phyloP scores from a whole-genome alignment of 148 eudicot genomes.

The Rhododendron molle region DNA sequence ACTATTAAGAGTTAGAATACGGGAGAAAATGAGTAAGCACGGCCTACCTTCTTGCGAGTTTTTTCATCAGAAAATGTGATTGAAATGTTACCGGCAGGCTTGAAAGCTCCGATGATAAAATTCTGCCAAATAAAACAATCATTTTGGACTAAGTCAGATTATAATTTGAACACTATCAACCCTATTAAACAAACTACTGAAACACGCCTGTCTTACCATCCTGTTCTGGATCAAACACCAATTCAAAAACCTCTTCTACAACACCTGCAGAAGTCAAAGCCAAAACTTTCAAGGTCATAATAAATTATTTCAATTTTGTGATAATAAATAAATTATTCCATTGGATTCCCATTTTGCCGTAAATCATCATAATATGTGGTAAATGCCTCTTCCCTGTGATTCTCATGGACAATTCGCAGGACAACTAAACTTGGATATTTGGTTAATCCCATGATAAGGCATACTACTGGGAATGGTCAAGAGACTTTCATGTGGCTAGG shows the following conservation, averaged over 20 bases:
- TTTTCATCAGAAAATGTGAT: slow-evolving; percentile 77
- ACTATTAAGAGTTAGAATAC: background rate
- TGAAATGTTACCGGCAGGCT: slow-evolving; percentile 53
- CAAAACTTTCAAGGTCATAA: background rate
- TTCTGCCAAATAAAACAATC: background rate
- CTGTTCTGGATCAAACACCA: slow-evolving; percentile 12
- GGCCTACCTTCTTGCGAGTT: slow-evolving; percentile 78
- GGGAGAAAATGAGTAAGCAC: background rate
- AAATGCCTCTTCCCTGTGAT: background rate
- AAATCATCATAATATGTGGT: background rate
- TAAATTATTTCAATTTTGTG: background rate
- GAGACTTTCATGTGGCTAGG: background rate
- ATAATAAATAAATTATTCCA: background rate
- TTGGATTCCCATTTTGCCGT: background rate
- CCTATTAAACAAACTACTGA: background rate
- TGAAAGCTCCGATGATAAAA: background rate
- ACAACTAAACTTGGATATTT: background rate
- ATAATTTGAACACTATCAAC: background rate
- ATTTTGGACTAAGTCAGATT: background rate
- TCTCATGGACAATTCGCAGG: background rate
- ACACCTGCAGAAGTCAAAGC: slow-evolving; percentile 6
- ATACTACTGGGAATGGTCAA: background rate
- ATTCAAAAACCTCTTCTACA: slow-evolving; percentile 6
- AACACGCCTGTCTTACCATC: slow-evolving; percentile 15
- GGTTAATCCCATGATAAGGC: background rate